Percentiles rank a stretch among this genome's conserved stretches.
phyloP scores from a whole-genome alignment of 139 green algal species.

The Micractinium sp. region DNA sequence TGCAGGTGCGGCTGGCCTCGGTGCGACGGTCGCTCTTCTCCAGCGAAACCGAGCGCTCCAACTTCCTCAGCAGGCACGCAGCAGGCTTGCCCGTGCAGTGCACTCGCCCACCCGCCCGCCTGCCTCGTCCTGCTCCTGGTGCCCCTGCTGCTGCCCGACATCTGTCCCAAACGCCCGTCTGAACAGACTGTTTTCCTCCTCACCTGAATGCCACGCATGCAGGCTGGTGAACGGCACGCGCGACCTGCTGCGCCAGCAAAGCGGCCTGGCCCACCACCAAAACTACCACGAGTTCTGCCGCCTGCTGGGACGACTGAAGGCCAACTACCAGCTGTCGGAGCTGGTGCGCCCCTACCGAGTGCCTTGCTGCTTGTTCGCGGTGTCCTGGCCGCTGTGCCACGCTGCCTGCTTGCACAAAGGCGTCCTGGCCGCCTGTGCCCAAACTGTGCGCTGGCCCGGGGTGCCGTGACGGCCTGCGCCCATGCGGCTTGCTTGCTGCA shows the following conservation, averaged over 20 bases:
- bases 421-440: no score
- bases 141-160: no score
- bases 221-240: slow-evolving; percentile 66
- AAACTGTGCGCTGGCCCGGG: neutral
- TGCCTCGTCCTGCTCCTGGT: no score
- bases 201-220: neutral
- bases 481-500: neutral
- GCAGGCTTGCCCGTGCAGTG: neutral
- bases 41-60: slow-evolving; percentile 83
- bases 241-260: slow-evolving; percentile 72
- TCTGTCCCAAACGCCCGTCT: no score
- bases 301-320: slow-evolving; percentile 94
- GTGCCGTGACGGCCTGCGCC: neutral
- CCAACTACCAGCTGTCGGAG: slow-evolving; percentile 97
- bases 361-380: no score
- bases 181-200: no score
- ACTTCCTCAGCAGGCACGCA: slow-evolving; percentile 82
- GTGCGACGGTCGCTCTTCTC: slow-evolving; percentile 93
- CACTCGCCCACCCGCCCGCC: no score
- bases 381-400: neutral
- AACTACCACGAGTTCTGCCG: slow-evolving; percentile 99
- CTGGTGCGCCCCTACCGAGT: no score
- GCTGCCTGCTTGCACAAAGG: neutral
- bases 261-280: slow-evolving; percentile 84
- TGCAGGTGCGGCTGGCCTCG: slow-evolving; percentile 85